Evolutionary conservation across 176 grass and related monocot species (phyloP).

Genomic region (Avena insularis): DNA sequence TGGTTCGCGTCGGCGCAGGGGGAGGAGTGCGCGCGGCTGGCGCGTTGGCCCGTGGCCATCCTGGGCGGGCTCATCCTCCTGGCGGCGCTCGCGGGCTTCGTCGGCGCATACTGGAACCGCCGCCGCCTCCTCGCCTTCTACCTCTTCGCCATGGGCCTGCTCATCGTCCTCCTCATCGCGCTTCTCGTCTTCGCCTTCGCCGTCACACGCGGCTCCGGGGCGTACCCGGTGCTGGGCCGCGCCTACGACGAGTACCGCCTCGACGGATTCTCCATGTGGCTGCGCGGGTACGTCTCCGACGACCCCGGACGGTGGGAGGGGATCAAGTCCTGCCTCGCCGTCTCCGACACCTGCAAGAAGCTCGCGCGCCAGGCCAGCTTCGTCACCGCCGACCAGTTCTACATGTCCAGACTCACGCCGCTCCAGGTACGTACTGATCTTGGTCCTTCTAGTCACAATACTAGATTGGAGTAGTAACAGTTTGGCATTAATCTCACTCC

Average conservation of each 20-base stretch:
- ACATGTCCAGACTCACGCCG: slow-evolving; percentile 64
- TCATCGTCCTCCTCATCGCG: slow-evolving; percentile 73
- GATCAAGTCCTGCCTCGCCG: slow-evolving; percentile 70
- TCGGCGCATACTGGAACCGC: slow-evolving; percentile 89
- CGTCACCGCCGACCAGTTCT: slow-evolving; percentile 67
- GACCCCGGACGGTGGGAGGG: slow-evolving; percentile 56
- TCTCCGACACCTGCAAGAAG: slow-evolving; percentile 80
- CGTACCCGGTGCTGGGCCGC: slow-evolving; percentile 62
- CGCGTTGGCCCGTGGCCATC: slow-evolving; percentile 88
- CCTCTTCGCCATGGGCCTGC: slow-evolving; percentile 85
- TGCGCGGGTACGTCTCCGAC: slow-evolving; percentile 67
- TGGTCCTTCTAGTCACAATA: not conserved
- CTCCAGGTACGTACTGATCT: slow-evolving; percentile 52
- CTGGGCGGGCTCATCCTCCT: slow-evolving; percentile 84
- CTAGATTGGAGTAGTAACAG: too few species aligned
- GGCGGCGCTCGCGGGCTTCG: slow-evolving; percentile 78
- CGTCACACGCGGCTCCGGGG: slow-evolving; percentile 65
- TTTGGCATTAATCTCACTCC: too few species aligned
- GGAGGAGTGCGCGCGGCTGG: slow-evolving; percentile 80
- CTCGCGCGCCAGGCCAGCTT: slow-evolving; percentile 42
- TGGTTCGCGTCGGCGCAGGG: slow-evolving; percentile 90
- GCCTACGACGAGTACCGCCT: slow-evolving; percentile 84
- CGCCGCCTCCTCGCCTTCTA: slow-evolving; percentile 83
- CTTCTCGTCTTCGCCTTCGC: slow-evolving; percentile 87
- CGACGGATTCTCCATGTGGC: slow-evolving; percentile 83